Evolutionary conservation across 2,329 filamentous ascomycete genomes (phyloP), one percentile per base, ranked within the genome.

Genomic region (Fusarium cyanostomum): DNA sequence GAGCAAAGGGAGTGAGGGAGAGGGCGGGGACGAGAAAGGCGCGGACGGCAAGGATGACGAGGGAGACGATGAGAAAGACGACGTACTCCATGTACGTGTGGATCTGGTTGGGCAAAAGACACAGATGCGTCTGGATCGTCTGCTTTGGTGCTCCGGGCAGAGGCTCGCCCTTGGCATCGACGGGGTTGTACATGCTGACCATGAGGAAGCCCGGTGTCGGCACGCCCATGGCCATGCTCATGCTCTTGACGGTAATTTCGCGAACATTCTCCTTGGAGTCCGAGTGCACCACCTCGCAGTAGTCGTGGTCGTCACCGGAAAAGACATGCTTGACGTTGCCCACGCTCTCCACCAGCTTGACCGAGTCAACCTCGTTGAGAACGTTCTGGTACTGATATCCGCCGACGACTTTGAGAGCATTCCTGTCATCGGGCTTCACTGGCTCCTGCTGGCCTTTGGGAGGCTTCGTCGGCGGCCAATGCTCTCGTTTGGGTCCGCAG

Each of bases 371-470:
- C 45, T 89, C 86, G 46, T 85, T 90, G 24, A 99, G 85, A 3
- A 97, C 94, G 70, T 97, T 99, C 75, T 98, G 94, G 73, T 99
- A 99, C 75, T 99, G 95, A 72, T 97, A 97, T 12, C 95, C 95
- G 13, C 82, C 83, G 9, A 86, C 80, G 13, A 99, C 87, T 3
- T 84, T 84, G 57, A 99, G 91, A 21, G 94, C 88, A 66, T 95
- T 96, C 53, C 86, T 84, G 42, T 91, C 82, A 69, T 96, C 92
- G 3, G 79, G 86, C 52, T 77, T 75, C 2, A 86, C 79, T 0
- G 84, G 82, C 0, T 69, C 76, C 0, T 75, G 79, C 68, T 90
- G 83, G 7, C 87, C 86, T 51, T 85, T 83, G 1, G 85, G 82
- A 2, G 84, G 86, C 53, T 83, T 84, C 0, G 86, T 81, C 0